Percentiles rank a stretch among this genome's conserved stretches.
phyloP scores from a whole-genome alignment of 805 yeast species.

The Saturnispora galanensis region DNA sequence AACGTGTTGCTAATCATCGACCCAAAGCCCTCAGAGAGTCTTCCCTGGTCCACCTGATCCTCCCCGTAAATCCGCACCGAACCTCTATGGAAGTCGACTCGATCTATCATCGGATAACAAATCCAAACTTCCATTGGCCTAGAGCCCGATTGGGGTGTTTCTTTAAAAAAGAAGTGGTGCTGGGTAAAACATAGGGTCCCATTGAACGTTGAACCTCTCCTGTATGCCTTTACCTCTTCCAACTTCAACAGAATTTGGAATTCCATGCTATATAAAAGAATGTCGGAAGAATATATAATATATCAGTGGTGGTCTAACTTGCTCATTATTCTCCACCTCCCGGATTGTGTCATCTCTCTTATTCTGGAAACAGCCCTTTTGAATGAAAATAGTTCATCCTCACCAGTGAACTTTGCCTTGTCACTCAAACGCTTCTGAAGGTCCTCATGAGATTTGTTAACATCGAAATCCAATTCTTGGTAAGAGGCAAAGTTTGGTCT shows the following conservation, averaged over 20 bases:
- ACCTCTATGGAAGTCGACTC: slow-evolving; percentile 48
- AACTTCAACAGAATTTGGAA: slow-evolving; percentile 45
- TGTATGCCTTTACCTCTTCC: slow-evolving; percentile 37
- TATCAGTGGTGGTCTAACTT: slow-evolving; percentile 12
- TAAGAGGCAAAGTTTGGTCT: slow-evolving; percentile 62
- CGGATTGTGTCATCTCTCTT: slow-evolving; percentile 28
- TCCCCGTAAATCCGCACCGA: slow-evolving; percentile 28
- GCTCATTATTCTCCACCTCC: slow-evolving; percentile 37
- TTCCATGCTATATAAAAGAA: slow-evolving; percentile 34
- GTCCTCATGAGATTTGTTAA: slow-evolving; percentile 11
- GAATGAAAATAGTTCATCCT: slow-evolving; percentile 67
- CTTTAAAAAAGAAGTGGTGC: slow-evolving; percentile 58
- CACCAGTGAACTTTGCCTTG: slow-evolving; percentile 56
- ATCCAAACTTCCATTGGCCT: slow-evolving; percentile 71
- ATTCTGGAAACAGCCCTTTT: slow-evolving; percentile 62
- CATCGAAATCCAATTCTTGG: slow-evolving; percentile 34
- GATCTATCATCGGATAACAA: slow-evolving; percentile 75
- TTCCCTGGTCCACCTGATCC: not conserved
- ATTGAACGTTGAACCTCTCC: slow-evolving; percentile 43
- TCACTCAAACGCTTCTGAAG: slow-evolving; percentile 34
- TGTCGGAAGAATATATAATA: not conserved
- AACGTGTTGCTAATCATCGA: slow-evolving; percentile 4
- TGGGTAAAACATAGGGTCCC: slow-evolving; percentile 66
- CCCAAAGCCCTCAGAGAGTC: slow-evolving; percentile 1
- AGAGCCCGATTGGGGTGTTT: slow-evolving; percentile 21